Percentiles rank a stretch among this genome's conserved stretches.
phyloP scores from a whole-genome alignment of 805 yeast species.

The Myxozyma monticola region DNA sequence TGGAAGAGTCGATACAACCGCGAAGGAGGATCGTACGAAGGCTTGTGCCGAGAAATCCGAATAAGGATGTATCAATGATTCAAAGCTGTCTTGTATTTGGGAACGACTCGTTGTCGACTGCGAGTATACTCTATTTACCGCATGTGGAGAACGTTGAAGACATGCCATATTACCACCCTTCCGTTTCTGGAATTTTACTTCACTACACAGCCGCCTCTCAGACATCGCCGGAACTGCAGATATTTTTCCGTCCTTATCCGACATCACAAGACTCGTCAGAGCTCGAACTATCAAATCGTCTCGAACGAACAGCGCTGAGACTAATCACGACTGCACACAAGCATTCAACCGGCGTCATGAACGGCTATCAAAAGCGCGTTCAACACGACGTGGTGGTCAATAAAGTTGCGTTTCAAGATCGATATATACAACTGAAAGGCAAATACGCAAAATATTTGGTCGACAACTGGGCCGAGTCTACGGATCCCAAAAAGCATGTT shows the following conservation, averaged over 20 bases:
- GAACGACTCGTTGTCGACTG: slow-evolving; percentile 7
- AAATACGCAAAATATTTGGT: slow-evolving; percentile 75
- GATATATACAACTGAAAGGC: slow-evolving; percentile 76
- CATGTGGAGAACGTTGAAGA: slow-evolving; percentile 61
- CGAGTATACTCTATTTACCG: slow-evolving; percentile 66
- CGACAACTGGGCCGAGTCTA: slow-evolving; percentile 85
- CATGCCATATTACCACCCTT: slow-evolving; percentile 88
- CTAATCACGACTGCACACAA: slow-evolving; percentile 75
- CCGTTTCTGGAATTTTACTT: slow-evolving; percentile 75
- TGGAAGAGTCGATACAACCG: no score
- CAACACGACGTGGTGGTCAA: slow-evolving; percentile 84
- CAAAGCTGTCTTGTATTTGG: slow-evolving; percentile 70
- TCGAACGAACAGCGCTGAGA: slow-evolving; percentile 78
- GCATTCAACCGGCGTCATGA: slow-evolving; percentile 79
- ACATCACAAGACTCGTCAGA: neutral
- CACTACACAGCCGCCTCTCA: slow-evolving; percentile 12
- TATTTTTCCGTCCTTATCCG: slow-evolving; percentile 11
- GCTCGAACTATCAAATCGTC: slow-evolving; percentile 48
- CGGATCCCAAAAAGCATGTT: slow-evolving; percentile 94
- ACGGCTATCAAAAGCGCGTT: slow-evolving; percentile 85
- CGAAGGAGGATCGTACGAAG: slow-evolving; percentile 71
- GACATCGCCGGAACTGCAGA: neutral
- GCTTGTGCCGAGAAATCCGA: slow-evolving; percentile 88
- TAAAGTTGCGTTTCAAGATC: slow-evolving; percentile 77
- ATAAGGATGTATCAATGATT: slow-evolving; percentile 75